These are phyloP conservation scores for Geranium rotundifolium DNA, from an alignment of 345 rosid species.

Conservation along the genomic window DNA sequence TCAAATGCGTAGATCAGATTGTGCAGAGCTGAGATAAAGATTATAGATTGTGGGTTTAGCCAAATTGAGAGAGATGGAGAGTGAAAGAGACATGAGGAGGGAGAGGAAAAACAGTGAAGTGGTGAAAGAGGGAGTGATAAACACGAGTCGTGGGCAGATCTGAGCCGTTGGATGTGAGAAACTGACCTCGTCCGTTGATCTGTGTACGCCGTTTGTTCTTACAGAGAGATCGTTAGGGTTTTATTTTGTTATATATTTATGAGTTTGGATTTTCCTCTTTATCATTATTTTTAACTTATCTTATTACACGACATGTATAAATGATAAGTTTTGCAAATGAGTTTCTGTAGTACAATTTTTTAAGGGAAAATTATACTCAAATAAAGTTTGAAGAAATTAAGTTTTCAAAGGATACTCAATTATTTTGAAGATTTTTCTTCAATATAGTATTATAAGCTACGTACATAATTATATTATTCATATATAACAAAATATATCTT, in stretches of 20 bases:
- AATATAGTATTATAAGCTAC: no score
- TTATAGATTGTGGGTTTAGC: constrained; percentile 6
- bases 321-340: no score
- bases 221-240: constrained; percentile 33
- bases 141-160: constrained; percentile 15
- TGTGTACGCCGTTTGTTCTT: constrained; percentile 20
- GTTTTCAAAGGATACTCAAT: no score
- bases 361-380: no score
- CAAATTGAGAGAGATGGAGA: constrained; percentile 1
- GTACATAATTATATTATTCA: no score
- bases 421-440: no score
- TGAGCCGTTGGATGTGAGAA: constrained; percentile 23
- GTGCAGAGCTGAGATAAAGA: neutral
- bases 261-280: no score
- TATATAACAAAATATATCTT: no score
- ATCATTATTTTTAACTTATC: no score
- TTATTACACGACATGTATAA: no score
- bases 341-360: no score
- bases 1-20: neutral
- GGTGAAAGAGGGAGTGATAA: constrained; percentile 27
- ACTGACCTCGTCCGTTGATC: constrained; percentile 21
- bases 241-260: neutral
- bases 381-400: no score
- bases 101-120: constrained; percentile 9
- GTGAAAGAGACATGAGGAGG: neutral